Percentiles rank a stretch among this genome's conserved stretches.
Conservation (phyloP, 2,329 filamentous ascomycete genomes). For the Xylariaceae sp. region DNA sequence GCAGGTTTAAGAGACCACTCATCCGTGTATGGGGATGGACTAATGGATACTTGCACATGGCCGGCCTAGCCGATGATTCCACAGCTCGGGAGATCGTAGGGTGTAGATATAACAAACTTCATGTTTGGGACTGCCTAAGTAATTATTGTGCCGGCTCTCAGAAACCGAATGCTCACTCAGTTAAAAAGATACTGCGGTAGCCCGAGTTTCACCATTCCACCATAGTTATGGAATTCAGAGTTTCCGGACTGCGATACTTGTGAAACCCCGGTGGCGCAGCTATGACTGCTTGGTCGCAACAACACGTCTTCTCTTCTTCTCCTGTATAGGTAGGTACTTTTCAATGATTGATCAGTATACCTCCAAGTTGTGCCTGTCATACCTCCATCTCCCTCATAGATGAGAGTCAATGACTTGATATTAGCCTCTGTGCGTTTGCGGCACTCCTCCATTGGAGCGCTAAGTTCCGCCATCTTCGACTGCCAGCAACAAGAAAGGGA, state of each 20-base stretch:
- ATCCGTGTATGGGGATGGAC: not conserved
- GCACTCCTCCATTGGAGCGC: not conserved
- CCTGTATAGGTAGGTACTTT: not conserved
- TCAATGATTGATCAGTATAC: not conserved
- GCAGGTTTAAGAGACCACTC: not conserved
- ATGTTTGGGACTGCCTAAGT: not conserved
- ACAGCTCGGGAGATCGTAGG: conserved; percentile 1
- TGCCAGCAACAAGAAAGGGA: conserved; percentile 5
- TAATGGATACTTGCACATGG: not conserved
- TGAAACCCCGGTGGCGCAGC: not conserved
- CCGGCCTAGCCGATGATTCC: not conserved
- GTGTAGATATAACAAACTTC: conserved; percentile 16
- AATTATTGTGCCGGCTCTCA: conserved; percentile 6
- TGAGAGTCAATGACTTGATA: not conserved
- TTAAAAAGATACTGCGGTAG: conserved; percentile 1
- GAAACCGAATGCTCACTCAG: conserved; percentile 15
- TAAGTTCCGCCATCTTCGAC: not conserved
- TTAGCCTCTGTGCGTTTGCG: not conserved
- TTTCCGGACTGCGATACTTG: not conserved
- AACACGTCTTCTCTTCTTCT: not conserved
- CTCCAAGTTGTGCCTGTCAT: not conserved
- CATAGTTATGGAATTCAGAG: not conserved
- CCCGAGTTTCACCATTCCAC: not conserved
- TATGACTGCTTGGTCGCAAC: not conserved
- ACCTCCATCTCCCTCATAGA: no score